Evolutionary conservation across 768 basidiomycete genomes (phyloP).

Genomic region (Lyophyllum semitale): DNA sequence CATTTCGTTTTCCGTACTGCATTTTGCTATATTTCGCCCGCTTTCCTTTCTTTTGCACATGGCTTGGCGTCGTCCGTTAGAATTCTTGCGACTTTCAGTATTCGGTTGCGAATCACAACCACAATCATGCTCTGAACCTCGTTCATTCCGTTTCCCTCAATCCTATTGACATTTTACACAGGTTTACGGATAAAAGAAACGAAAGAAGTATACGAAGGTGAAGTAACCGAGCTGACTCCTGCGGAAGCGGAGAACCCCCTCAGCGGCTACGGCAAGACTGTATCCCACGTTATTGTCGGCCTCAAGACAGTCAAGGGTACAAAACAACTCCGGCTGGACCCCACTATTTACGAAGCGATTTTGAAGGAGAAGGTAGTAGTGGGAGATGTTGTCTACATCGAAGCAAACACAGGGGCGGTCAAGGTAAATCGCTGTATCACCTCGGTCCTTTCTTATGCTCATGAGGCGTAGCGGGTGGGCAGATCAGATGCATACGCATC

Average conservation of each 20-base stretch:
- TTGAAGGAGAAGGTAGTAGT: constrained; percentile 96
- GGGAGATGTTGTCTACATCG: constrained; percentile 96
- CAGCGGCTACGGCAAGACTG: constrained; percentile 97
- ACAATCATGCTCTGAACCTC: too few species aligned
- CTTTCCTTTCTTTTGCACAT: too few species aligned
- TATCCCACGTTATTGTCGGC: constrained; percentile 94
- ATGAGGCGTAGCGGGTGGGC: constrained; percentile 74
- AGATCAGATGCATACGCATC: constrained; percentile 97
- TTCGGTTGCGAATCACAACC: too few species aligned
- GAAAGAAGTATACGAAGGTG: constrained; percentile 98
- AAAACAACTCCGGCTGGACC: constrained; percentile 92
- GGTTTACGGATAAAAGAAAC: constrained; percentile 98
- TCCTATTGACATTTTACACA: constrained; percentile 28
- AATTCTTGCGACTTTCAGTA: too few species aligned
- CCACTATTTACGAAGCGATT: constrained; percentile 95
- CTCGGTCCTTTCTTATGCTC: background rate
- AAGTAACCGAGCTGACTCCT: constrained; percentile 96
- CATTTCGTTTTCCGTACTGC: too few species aligned
- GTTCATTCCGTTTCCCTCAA: background rate
- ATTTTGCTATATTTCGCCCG: too few species aligned
- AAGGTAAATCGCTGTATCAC: constrained; percentile 53
- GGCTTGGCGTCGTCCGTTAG: too few species aligned
- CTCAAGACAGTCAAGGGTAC: constrained; percentile 93
- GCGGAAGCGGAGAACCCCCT: constrained; percentile 97
- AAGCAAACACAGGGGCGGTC: constrained; percentile 91